Percentiles rank a stretch among this genome's conserved stretches.
Conservation (phyloP, 495 filamentous ascomycete species). For the Xylaria longipes region DNA sequence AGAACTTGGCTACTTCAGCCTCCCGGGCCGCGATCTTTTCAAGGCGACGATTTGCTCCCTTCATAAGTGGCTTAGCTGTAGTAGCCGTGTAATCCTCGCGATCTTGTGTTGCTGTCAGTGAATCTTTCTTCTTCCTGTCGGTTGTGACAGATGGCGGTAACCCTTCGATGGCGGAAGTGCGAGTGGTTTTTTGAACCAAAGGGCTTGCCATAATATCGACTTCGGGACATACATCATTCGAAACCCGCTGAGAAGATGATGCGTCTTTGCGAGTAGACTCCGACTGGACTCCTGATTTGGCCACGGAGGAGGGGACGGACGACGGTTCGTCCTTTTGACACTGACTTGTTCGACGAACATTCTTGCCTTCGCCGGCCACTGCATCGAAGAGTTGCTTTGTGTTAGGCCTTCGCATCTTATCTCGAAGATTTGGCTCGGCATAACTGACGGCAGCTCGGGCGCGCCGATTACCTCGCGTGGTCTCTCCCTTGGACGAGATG, state of each 20-base stretch:
- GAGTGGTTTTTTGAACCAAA: slow-evolving; percentile 31
- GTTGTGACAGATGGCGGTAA: slow-evolving; percentile 40
- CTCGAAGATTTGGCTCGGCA: slow-evolving; percentile 81
- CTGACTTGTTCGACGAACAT: slow-evolving; percentile 43
- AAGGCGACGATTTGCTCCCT: slow-evolving; percentile 33
- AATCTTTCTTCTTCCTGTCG: slow-evolving; percentile 42
- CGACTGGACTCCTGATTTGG: slow-evolving; percentile 33
- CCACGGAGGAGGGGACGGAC: slow-evolving; percentile 31
- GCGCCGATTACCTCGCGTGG: slow-evolving; percentile 67
- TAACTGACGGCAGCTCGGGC: slow-evolving; percentile 76
- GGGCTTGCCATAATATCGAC: slow-evolving; percentile 38
- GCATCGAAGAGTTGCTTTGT: slow-evolving; percentile 77
- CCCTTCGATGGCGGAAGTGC: slow-evolving; percentile 25
- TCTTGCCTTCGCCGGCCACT: slow-evolving; percentile 62
- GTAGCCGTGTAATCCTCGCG: background rate
- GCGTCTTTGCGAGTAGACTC: slow-evolving; percentile 31
- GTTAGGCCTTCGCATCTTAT: slow-evolving; percentile 81
- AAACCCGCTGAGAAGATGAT: slow-evolving; percentile 11
- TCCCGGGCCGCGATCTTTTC: slow-evolving; percentile 38
- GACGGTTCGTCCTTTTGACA: slow-evolving; percentile 40
- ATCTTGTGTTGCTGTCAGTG: slow-evolving; percentile 16
- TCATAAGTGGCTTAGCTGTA: slow-evolving; percentile 18
- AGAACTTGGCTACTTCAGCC: slow-evolving; percentile 32
- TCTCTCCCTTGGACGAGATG: slow-evolving; percentile 55
- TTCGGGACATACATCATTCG: background rate